Evolutionary conservation across 169 alveolate species (phyloP).

Genomic region (Plasmodium cynomolgi): DNA sequence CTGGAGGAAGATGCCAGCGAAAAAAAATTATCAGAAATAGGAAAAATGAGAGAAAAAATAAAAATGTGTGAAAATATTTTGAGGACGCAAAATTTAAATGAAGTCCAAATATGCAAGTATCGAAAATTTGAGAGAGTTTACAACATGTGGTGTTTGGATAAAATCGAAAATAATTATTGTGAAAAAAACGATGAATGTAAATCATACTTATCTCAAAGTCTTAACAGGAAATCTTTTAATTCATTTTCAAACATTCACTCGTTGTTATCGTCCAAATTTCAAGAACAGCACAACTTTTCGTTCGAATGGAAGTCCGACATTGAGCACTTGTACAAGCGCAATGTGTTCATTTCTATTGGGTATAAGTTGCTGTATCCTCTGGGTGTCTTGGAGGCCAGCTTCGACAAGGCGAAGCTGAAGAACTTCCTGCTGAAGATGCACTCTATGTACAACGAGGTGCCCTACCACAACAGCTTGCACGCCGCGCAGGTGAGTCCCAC

Average conservation of each 20-base stretch:
- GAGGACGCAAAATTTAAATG: slow-evolving; percentile 62
- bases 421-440: slow-evolving; percentile 36
- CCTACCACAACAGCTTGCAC: slow-evolving; percentile 63
- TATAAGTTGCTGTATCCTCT: slow-evolving; percentile 51
- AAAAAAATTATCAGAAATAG: background rate
- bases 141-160: slow-evolving; percentile 73
- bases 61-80: slow-evolving; percentile 53
- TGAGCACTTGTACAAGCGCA: slow-evolving; percentile 36
- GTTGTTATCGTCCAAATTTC: slow-evolving; percentile 44
- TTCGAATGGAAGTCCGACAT: slow-evolving; percentile 62
- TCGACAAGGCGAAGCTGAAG: slow-evolving; percentile 39
- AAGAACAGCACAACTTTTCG: slow-evolving; percentile 35
- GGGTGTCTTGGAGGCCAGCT: slow-evolving; percentile 38
- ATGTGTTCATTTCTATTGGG: slow-evolving; percentile 55
- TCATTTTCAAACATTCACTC: slow-evolving; percentile 59
- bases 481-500: slow-evolving; percentile 43
- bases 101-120: slow-evolving; percentile 55
- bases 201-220: slow-evolving; percentile 21
- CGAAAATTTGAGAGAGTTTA: slow-evolving; percentile 67
- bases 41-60: slow-evolving; percentile 52
- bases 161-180: background rate
- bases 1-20: slow-evolving; percentile 36
- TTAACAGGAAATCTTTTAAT: slow-evolving; percentile 14
- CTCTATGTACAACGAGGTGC: slow-evolving; percentile 41
- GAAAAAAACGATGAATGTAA: slow-evolving; percentile 11